These are phyloP conservation scores for Lachancea waltii DNA, from an alignment of 805 yeast genomes.

Conservation along the genomic window DNA sequence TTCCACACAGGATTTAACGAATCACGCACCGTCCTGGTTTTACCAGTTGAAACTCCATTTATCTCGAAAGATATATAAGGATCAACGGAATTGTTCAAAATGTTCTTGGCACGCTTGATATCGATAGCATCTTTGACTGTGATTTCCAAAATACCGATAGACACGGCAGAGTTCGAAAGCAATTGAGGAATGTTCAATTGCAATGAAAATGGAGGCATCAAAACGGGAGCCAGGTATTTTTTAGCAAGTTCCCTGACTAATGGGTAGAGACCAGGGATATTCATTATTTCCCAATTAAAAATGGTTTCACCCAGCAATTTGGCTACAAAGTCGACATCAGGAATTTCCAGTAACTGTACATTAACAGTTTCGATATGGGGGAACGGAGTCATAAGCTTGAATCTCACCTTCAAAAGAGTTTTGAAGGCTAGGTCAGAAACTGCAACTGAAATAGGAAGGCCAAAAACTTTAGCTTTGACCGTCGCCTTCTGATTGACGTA, in stretches of 20 bases:
- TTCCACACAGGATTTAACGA: slow-evolving; percentile 77
- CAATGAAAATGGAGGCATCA: slow-evolving; percentile 85
- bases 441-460: slow-evolving; percentile 70
- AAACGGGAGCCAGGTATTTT: slow-evolving; percentile 82
- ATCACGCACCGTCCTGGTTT: slow-evolving; percentile 61
- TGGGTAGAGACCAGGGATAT: slow-evolving; percentile 80
- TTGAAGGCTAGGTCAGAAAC: slow-evolving; percentile 75
- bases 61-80: slow-evolving; percentile 79
- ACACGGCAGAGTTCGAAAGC: slow-evolving; percentile 77
- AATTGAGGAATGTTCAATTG: slow-evolving; percentile 89
- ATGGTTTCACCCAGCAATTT: slow-evolving; percentile 68
- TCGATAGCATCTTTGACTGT: slow-evolving; percentile 60
- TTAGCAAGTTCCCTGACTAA: slow-evolving; percentile 79
- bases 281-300: slow-evolving; percentile 81
- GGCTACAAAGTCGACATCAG: slow-evolving; percentile 78
- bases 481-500: slow-evolving; percentile 77
- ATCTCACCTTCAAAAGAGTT: slow-evolving; percentile 68
- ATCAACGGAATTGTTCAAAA: slow-evolving; percentile 74
- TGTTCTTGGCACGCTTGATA: slow-evolving; percentile 58
- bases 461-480: slow-evolving; percentile 76
- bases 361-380: slow-evolving; percentile 93
- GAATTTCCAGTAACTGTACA: slow-evolving; percentile 78
- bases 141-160: slow-evolving; percentile 80
- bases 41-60: slow-evolving; percentile 50
- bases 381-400: slow-evolving; percentile 83